Evolutionary conservation across 208 protist species (phyloP), one percentile per base, ranked within the genome.

Genomic region (Trypanosoma scelopori): DNA sequence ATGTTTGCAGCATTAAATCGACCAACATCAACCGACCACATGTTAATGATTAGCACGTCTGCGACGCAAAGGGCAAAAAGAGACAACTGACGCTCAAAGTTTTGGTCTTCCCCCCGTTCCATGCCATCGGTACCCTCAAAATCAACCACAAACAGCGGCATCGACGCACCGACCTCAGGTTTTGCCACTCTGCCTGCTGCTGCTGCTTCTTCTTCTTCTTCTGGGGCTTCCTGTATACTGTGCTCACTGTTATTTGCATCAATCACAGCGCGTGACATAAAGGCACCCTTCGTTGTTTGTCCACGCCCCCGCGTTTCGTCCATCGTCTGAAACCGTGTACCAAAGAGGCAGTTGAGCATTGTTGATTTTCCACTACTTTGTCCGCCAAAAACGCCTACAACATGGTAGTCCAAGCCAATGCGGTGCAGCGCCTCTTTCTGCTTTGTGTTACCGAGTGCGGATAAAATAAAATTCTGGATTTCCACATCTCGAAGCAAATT

Each of bases 291-390:
- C 0, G 98, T 99, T 3, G 97, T 99, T 74, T 98, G 97, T 18
- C 83, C 87, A 37, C 97, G 84, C 13, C 94, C 89, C 30, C 73
- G 69, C 27, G 53, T 55, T 39, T 93, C 91, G 55, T 99, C 80
- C 78, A 99, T 92, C 25, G 94, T 97, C 57, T 90, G 79, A 67
- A 99, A 99, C 35, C 83, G 58, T 1, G 97, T 98, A 27, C 75
- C 79, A 79, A 99, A 99, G 20, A 99, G 82, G 25, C 85, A 65
- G 69, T 99, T 99, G 5, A 99, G 80, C 47, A 99, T 75, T 11
- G 98, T 99, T 41, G 92, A 98, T 70, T 99, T 99, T 48, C 98
- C 98, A 69, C 89, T 97, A 71, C 91, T 97, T 78, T 99, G 98
- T 5, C 87, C 89, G 28, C 97, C 98, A 56, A 99, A 91, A 35